phyloP scores from a whole-genome alignment of 768 basidiomycete species.

The Tulasnella sp. region DNA sequence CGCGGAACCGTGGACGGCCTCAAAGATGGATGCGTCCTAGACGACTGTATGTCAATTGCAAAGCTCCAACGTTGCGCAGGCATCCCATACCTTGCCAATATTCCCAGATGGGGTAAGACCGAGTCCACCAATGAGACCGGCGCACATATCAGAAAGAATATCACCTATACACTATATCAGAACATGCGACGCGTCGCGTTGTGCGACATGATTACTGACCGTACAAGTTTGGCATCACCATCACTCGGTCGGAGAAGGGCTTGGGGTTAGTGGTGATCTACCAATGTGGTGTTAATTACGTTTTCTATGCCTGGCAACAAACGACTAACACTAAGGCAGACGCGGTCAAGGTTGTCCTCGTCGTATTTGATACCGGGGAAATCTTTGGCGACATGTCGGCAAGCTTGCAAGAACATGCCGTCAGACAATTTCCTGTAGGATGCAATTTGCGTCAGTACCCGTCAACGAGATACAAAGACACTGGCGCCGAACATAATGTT shows the following conservation, averaged over 20 bases:
- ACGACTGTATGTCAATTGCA: constrained; percentile 14
- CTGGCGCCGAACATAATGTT: constrained; percentile 76
- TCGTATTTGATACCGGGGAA: constrained; percentile 90
- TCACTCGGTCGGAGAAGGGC: constrained; percentile 91
- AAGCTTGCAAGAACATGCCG: constrained; percentile 98
- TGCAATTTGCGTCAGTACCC: background rate
- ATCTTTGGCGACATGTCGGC: constrained; percentile 89
- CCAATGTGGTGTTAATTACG: background rate
- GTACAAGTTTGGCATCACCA: constrained; percentile 99
- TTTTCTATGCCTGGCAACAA: no score
- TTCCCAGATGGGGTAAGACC: constrained; percentile 96
- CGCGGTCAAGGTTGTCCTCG: constrained; percentile 93
- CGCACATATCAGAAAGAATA: constrained; percentile 96
- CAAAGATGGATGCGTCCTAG: constrained; percentile 96
- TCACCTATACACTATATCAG: constrained; percentile 34
- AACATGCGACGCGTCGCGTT: background rate
- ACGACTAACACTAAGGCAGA: constrained; percentile 70
- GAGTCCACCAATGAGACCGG: constrained; percentile 94
- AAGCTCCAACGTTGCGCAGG: background rate
- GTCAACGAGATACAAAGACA: background rate
- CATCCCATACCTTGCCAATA: constrained; percentile 67
- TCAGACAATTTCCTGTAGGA: constrained; percentile 93
- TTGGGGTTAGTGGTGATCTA: constrained; percentile 85
- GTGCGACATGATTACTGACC: constrained; percentile 27
- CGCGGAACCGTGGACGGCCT: constrained; percentile 97